Conservation (phyloP, 345 rosid species). For the Xanthoceras sorbifolium region DNA sequence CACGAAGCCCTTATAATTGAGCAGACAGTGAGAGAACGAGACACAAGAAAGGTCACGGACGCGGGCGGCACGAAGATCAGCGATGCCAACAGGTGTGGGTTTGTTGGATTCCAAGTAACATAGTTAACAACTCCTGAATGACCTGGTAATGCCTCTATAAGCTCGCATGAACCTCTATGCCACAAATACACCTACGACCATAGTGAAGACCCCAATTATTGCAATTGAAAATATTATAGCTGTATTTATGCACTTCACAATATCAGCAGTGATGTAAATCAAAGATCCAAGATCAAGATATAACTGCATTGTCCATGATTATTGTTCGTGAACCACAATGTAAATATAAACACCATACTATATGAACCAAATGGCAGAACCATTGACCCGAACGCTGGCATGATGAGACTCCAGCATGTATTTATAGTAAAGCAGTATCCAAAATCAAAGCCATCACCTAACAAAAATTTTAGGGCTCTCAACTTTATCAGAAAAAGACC, state of each 20-base stretch:
- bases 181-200: conserved; percentile 62
- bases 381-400: neutral
- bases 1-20: no score
- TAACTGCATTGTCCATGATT: neutral
- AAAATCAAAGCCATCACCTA: no score
- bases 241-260: no score
- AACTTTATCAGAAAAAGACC: neutral
- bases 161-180: conserved; percentile 55
- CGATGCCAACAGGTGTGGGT: conserved; percentile 72
- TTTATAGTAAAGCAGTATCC: no score
- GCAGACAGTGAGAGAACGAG: no score
- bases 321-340: neutral
- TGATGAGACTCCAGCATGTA: no score
- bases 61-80: no score
- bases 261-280: no score
- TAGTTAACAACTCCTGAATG: conserved; percentile 72
- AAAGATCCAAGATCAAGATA: conserved; percentile 3
- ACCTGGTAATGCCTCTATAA: conserved; percentile 52
- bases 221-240: no score
- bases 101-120: conserved; percentile 75
- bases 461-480: conserved; percentile 1
- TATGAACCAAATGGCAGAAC: neutral
- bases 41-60: no score
- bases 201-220: neutral
- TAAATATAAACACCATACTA: neutral